These are phyloP conservation scores for Fagopyrum esculentum DNA, from an alignment of 148 eudicot genomes.

Conservation along the genomic window DNA sequence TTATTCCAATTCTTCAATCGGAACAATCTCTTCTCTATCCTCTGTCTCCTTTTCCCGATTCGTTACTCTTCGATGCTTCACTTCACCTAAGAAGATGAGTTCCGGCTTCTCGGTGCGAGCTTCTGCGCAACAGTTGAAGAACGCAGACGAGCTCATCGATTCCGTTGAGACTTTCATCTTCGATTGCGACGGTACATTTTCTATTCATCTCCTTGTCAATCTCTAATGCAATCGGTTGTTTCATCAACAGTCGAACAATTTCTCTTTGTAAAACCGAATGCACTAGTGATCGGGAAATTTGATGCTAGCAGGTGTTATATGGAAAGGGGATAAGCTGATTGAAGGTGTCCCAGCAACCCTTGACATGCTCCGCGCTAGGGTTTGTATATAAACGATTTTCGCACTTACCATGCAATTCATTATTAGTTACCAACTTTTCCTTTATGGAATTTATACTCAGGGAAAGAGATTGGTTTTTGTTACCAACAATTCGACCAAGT, in stretches of 20 bases:
- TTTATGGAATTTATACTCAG: slow-evolving; percentile 27
- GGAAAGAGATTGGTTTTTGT: slow-evolving; percentile 94
- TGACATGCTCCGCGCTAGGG: slow-evolving; percentile 85
- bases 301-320: slow-evolving; percentile 69
- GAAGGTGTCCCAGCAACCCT: slow-evolving; percentile 94
- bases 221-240: not conserved
- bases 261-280: not conserved
- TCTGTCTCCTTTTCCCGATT: slow-evolving; percentile 24
- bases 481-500: slow-evolving; percentile 98
- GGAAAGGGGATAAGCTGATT: slow-evolving; percentile 94
- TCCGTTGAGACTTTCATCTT: slow-evolving; percentile 88
- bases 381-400: slow-evolving; percentile 15
- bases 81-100: slow-evolving; percentile 18
- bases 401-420: not conserved
- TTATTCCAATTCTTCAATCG: slow-evolving; percentile 15
- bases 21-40: slow-evolving; percentile 14
- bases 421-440: not conserved
- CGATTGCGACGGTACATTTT: slow-evolving; percentile 67
- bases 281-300: not conserved
- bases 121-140: slow-evolving; percentile 49
- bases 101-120: slow-evolving; percentile 31
- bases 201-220: not conserved
- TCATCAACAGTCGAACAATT: not conserved
- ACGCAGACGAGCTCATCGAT: slow-evolving; percentile 64
- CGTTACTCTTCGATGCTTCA: slow-evolving; percentile 20